phyloP scores from a whole-genome alignment of 768 basidiomycete species.

The Holtermannia corniformis region DNA sequence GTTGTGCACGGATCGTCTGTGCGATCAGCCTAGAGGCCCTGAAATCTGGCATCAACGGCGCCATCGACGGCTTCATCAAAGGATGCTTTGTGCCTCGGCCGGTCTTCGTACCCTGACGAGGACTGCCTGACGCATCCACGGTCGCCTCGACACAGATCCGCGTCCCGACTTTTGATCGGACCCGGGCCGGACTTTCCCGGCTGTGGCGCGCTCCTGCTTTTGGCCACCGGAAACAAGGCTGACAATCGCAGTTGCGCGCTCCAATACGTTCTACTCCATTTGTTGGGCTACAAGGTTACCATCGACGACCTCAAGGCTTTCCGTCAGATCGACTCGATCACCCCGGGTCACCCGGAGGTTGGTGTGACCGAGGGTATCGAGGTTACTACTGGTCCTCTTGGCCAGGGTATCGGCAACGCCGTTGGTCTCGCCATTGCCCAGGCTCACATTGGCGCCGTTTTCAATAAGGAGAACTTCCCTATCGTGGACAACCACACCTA shows the following conservation, averaged over 20 bases:
- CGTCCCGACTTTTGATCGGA: too few species aligned
- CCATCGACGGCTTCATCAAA: too few species aligned
- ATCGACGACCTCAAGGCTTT: constrained; percentile 88
- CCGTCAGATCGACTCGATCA: constrained; percentile 80
- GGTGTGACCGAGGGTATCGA: constrained; percentile 57
- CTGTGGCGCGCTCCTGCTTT: too few species aligned
- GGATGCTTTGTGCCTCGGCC: too few species aligned
- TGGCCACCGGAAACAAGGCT: not conserved
- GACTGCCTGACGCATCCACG: too few species aligned
- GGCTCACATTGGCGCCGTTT: constrained; percentile 78
- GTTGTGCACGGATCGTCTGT: too few species aligned
- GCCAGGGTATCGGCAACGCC: constrained; percentile 82
- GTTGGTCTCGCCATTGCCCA: constrained; percentile 91
- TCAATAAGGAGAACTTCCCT: constrained; percentile 70
- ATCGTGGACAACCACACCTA: constrained; percentile 83
- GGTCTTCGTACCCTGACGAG: too few species aligned
- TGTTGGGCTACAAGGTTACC: constrained; percentile 82
- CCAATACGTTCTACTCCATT: constrained; percentile 84
- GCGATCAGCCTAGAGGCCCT: too few species aligned
- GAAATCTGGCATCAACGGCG: too few species aligned
- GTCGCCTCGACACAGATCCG: too few species aligned
- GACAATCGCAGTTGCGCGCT: constrained; percentile 64
- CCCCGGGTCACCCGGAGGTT: constrained; percentile 85
- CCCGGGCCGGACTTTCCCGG: too few species aligned
- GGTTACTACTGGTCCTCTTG: constrained; percentile 92